phyloP scores from a whole-genome alignment of 768 basidiomycete species.

The Serpula lacrymans region DNA sequence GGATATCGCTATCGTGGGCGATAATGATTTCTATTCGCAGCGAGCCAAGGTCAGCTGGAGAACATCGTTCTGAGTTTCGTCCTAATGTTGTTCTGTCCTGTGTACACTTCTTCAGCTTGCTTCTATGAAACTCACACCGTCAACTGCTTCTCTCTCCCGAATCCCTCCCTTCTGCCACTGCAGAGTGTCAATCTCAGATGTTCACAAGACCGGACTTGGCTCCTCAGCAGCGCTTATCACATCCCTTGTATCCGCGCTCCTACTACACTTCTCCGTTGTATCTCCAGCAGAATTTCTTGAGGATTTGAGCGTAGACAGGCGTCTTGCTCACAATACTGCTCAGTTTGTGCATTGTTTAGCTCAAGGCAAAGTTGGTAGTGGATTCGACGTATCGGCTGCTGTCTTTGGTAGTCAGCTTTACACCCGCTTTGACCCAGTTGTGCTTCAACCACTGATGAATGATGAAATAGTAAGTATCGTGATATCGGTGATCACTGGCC shows the following conservation, averaged over 20 bases:
- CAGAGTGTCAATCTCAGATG: slow-evolving; percentile 64
- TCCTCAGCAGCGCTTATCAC: slow-evolving; percentile 97
- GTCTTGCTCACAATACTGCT: slow-evolving; percentile 85
- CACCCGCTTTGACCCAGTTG: slow-evolving; percentile 75
- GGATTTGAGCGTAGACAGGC: slow-evolving; percentile 43
- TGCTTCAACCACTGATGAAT: slow-evolving; percentile 64
- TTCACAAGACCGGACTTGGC: slow-evolving; percentile 98
- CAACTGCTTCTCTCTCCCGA: slow-evolving; percentile 56
- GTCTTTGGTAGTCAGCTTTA: slow-evolving; percentile 95
- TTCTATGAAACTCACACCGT: slow-evolving; percentile 56
- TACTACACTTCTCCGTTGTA: slow-evolving; percentile 71
- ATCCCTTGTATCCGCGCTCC: slow-evolving; percentile 82
- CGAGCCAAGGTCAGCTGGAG: slow-evolving; percentile 73
- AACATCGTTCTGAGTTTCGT: too few species aligned
- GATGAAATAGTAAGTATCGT: slow-evolving; percentile 43
- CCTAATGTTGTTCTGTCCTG: slow-evolving; percentile 1
- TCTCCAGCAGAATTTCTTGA: slow-evolving; percentile 44
- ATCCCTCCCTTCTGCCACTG: slow-evolving; percentile 78
- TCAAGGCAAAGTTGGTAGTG: slow-evolving; percentile 97
- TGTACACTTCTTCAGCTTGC: slow-evolving; percentile 56
- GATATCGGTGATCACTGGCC: slow-evolving; percentile 16
- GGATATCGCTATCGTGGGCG: slow-evolving; percentile 81
- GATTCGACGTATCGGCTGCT: slow-evolving; percentile 94
- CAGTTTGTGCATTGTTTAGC: slow-evolving; percentile 96
- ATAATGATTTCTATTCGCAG: slow-evolving; percentile 99